Base-by-base conservation (phyloP, 2,329 filamentous ascomycete species). In the Colletotrichum gloeosporioides region DNA sequence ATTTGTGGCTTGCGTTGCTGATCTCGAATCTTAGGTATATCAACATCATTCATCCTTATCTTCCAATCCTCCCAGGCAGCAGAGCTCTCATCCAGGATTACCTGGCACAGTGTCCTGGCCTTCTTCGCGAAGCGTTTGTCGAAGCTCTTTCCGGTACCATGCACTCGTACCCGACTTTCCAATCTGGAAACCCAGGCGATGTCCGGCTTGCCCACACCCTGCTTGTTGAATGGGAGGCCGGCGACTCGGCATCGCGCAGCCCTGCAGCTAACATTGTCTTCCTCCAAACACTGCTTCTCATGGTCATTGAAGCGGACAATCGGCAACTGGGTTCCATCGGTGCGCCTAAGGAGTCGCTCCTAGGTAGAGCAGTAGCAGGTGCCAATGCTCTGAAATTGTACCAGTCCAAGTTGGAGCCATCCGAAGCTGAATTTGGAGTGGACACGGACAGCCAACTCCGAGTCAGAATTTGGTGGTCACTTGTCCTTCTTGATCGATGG, bases 401-500 rank as follows among this genome's bases (percentile, higher is more conserved):
- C 73, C 80, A 88, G 67, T 79, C 82, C 5, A 81, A 82, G 39
- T 76, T 87, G 76, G 83, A 87, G 66, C 78, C 75, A 13, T 71
- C 87, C 62, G 87, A 88, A 69, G 83, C 84, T 6, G 87, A 89
- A 7, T 82, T 86, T 12, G 90, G 93, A 69, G 80, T 86, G 4
- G 92, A 95, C 80, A 90, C 89, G 25, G 91, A 93, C 61, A 91
- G 92, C 66, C 90, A 91, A 22, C 85, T 95, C 6, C 89, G 89
- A 3, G 87, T 92, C 67, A 89, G 93, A 59, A 89, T 93, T 22
- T 95, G 94, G 94, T 95, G 93, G 92, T 91, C 92, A 16, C 85
- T 95, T 39, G 90, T 95, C 62, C 89, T 94, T 77, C 89, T 95
- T 78, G 94, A 95, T 80, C 90, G 93, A 18, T 95, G 93, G 93